Evolutionary conservation across 106 monocot genomes (phyloP).

Genomic region (Dioscorea zingiberensis): DNA sequence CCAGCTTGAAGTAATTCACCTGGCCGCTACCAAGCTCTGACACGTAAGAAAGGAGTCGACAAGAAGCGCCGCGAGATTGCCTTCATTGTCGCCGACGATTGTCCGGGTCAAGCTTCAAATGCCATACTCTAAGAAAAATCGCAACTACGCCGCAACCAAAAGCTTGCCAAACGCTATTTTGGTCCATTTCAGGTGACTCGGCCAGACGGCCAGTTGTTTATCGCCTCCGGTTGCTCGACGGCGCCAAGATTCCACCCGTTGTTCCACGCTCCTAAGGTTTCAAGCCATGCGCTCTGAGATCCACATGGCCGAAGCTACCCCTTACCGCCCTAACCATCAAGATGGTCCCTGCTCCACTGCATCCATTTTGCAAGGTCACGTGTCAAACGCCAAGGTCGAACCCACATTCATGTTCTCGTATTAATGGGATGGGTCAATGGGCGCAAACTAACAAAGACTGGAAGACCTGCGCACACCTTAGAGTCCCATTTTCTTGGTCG

Average conservation of each 20-base stretch:
- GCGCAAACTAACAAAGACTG: too few species aligned
- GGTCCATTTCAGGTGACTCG: neutral
- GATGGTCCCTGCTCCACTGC: too few species aligned
- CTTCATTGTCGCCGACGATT: neutral
- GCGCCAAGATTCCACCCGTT: constrained; percentile 3
- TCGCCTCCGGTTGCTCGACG: neutral
- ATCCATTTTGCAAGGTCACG: too few species aligned
- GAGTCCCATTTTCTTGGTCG: too few species aligned
- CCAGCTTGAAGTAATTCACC: neutral
- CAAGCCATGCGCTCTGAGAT: too few species aligned
- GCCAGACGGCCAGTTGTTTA: neutral
- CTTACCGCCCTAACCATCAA: too few species aligned
- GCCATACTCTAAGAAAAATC: constrained; percentile 1
- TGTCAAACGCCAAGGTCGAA: too few species aligned
- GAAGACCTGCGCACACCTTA: too few species aligned
- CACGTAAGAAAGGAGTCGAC: neutral
- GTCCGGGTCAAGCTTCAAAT: neutral
- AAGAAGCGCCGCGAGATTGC: neutral
- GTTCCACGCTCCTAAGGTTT: constrained; percentile 3
- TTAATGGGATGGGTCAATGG: too few species aligned
- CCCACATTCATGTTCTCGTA: too few species aligned
- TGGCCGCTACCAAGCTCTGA: neutral
- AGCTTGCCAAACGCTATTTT: neutral
- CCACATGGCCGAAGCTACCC: too few species aligned
- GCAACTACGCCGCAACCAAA: neutral